Conservation (phyloP, 805 yeast species). For the Candida silvicultrix region DNA sequence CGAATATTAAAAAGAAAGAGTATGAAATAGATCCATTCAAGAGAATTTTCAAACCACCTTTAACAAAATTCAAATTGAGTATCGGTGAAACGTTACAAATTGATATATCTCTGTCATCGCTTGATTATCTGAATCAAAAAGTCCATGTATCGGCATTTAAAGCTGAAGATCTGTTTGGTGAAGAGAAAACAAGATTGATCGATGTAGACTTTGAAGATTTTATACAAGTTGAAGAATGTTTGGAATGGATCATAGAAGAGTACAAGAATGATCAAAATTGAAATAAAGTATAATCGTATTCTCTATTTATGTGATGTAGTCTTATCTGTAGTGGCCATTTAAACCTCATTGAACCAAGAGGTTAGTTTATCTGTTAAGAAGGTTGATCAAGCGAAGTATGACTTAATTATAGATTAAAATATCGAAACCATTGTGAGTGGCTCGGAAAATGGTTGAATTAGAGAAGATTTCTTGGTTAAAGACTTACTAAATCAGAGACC, state of each 20-base stretch:
- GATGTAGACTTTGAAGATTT: conserved; percentile 44
- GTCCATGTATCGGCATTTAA: conserved; percentile 10
- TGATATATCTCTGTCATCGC: conserved; percentile 10
- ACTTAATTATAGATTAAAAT: no score
- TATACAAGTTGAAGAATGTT: conserved; percentile 47
- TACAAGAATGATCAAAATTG: background rate
- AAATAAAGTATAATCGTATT: background rate
- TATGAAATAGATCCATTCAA: conserved; percentile 12
- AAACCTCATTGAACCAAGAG: no score
- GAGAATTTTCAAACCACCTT: conserved; percentile 16
- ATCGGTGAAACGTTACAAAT: conserved; percentile 6
- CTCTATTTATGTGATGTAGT: no score
- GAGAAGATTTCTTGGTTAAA: no score
- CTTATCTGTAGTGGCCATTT: no score
- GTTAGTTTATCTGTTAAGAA: no score
- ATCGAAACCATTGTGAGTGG: no score
- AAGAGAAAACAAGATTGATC: conserved; percentile 32
- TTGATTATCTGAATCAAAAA: conserved; percentile 17
- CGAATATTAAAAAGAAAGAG: conserved; percentile 9
- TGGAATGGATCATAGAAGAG: conserved; percentile 42
- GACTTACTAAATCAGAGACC: no score
- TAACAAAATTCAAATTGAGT: conserved; percentile 27
- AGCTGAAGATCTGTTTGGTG: conserved; percentile 12
- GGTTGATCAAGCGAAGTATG: no score
- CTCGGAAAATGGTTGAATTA: no score